These are phyloP conservation scores for Eucalyptus victrix DNA, from an alignment of 345 rosid genomes.

Conservation along the genomic window DNA sequence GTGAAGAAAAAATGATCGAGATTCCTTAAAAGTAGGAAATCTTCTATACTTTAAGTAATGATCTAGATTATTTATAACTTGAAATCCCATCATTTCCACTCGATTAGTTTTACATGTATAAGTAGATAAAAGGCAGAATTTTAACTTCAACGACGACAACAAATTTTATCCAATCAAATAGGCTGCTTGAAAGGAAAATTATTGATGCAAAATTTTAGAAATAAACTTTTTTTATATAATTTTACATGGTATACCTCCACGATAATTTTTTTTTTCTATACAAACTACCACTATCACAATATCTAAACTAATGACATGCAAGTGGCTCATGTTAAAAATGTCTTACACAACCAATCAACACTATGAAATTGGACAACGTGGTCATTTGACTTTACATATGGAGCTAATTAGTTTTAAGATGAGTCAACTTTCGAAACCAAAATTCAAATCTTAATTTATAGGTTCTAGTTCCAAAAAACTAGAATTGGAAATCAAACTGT, in stretches of 20 bases:
- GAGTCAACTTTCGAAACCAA: neutral
- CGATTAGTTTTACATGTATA: neutral
- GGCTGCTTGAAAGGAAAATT: neutral
- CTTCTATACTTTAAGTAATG: neutral
- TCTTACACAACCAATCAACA: neutral
- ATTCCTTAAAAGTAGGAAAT: neutral
- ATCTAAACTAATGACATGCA: neutral
- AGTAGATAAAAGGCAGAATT: neutral
- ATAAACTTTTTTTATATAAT: neutral
- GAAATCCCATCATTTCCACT: neutral
- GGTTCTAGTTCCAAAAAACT: accelerated
- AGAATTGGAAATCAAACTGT: accelerated
- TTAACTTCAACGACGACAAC: neutral
- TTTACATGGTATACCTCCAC: neutral
- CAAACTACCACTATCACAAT: neutral
- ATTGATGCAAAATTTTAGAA: neutral
- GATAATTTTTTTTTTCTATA: neutral
- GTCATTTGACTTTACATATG: neutral
- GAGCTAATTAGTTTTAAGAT: neutral
- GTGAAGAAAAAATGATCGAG: neutral
- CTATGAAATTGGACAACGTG: neutral
- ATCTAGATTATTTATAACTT: neutral
- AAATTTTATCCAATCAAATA: neutral
- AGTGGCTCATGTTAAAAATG: neutral
- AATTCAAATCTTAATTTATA: neutral